Conservation (phyloP, 2,329 filamentous ascomycete genomes). For the Pseudopithomyces chartarum region DNA sequence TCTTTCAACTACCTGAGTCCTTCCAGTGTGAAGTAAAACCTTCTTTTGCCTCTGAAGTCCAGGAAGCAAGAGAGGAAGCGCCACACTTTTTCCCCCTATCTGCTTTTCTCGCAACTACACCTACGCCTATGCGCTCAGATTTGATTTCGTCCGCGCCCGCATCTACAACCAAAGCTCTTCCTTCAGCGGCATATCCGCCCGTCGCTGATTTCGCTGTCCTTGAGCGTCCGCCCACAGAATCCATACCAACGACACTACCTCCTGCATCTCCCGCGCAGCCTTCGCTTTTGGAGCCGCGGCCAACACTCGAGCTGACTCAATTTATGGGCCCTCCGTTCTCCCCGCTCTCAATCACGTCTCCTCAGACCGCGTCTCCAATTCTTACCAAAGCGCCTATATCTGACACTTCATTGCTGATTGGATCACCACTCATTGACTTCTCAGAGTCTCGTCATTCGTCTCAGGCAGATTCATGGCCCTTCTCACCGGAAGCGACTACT, state of each 20-base stretch:
- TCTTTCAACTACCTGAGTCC: slow-evolving; percentile 4
- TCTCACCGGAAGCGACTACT: not conserved
- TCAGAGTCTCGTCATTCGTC: not conserved
- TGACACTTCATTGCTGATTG: slow-evolving; percentile 21
- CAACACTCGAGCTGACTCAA: not conserved
- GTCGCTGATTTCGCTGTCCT: not conserved
- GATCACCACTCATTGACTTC: slow-evolving; percentile 10
- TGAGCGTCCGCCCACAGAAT: not conserved
- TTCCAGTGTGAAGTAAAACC: not conserved
- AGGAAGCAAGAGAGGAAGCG: slow-evolving; percentile 11
- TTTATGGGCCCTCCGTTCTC: slow-evolving; percentile 1
- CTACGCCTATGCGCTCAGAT: not conserved
- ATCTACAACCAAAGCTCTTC: slow-evolving; percentile 12
- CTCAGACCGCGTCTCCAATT: slow-evolving; percentile 9
- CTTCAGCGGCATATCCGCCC: slow-evolving; percentile 13
- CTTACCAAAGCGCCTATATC: slow-evolving; percentile 18
- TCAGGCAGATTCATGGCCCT: not conserved
- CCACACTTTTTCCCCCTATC: slow-evolving; percentile 24
- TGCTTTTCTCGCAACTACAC: slow-evolving; percentile 19
- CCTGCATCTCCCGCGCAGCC: slow-evolving; percentile 6
- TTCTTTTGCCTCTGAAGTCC: not conserved
- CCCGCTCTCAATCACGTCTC: slow-evolving; percentile 14
- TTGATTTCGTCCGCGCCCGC: slow-evolving; percentile 11
- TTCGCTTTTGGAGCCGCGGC: not conserved
- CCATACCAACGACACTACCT: not conserved